phyloP scores from a whole-genome alignment of 306 rosid genomes.

The Cicer yamashitae region DNA sequence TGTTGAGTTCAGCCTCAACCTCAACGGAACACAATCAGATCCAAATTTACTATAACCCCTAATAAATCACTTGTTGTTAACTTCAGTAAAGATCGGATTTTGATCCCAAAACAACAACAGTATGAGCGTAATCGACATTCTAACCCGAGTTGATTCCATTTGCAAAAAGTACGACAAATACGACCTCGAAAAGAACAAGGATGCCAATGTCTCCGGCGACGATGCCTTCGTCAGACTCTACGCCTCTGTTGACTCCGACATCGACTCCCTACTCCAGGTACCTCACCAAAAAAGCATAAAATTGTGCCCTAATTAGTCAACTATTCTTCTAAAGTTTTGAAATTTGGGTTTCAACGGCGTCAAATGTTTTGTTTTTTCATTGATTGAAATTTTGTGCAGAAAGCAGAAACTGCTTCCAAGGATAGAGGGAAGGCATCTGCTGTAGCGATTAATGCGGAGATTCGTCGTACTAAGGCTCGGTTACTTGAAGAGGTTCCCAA shows the following conservation, averaged over 20 bases:
- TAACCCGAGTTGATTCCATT: constrained; percentile 93
- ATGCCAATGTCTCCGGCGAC: constrained; percentile 83
- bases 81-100: not conserved
- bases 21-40: constrained; percentile 29
- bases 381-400: constrained; percentile 57
- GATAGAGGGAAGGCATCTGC: constrained; percentile 89
- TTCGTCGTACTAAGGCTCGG: constrained; percentile 93
- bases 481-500: constrained; percentile 95
- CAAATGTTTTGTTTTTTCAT: not conserved
- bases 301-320: constrained; percentile 19
- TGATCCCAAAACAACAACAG: constrained; percentile 19
- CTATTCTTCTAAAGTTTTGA: not conserved
- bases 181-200: constrained; percentile 81
- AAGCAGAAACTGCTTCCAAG: constrained; percentile 88
- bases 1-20: not conserved
- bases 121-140: constrained; percentile 95
- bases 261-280: constrained; percentile 77
- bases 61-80: not conserved
- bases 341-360: not conserved
- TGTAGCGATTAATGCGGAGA: constrained; percentile 95
- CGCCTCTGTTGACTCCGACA: constrained; percentile 73
- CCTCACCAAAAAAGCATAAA: too few species aligned
- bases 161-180: constrained; percentile 94
- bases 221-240: constrained; percentile 95
- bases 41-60: not conserved